Percentiles rank a stretch among this genome's conserved stretches.
Evolutionary conservation across 1,284 basidiomycete species (phyloP).

Genomic region (Ganoderma lingzhi): DNA sequence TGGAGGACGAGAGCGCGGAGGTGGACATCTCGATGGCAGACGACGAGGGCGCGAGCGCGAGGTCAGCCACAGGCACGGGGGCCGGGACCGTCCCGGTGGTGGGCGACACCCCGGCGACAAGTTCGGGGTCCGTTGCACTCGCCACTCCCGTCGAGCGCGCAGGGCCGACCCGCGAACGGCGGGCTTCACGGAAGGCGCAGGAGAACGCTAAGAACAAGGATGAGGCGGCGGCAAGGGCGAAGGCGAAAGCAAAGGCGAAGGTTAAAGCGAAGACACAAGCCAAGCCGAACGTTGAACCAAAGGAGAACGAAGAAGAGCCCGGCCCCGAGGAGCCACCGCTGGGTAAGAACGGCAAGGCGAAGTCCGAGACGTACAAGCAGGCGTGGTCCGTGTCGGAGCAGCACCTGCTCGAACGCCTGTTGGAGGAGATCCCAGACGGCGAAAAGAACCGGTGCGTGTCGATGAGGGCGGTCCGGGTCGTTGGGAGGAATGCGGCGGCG

Average conservation of each 20-base stretch:
- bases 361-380: slow-evolving; percentile 77
- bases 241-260: slow-evolving; percentile 14
- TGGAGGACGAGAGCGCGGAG: slow-evolving; percentile 65
- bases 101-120: slow-evolving; percentile 34
- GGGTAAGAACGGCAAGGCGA: slow-evolving; percentile 45
- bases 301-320: slow-evolving; percentile 17
- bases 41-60: background rate
- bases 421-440: slow-evolving; percentile 80
- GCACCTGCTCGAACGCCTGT: slow-evolving; percentile 71
- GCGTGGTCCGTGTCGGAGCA: slow-evolving; percentile 80
- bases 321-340: slow-evolving; percentile 25
- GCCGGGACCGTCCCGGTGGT: slow-evolving; percentile 23
- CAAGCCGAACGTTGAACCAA: slow-evolving; percentile 10
- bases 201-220: slow-evolving; percentile 6
- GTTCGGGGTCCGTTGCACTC: slow-evolving; percentile 27
- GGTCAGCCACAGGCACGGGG: slow-evolving; percentile 15
- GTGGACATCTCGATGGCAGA: slow-evolving; percentile 56
- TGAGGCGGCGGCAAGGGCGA: background rate
- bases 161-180: slow-evolving; percentile 18
- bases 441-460: slow-evolving; percentile 70
- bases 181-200: slow-evolving; percentile 25
- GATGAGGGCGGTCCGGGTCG: background rate
- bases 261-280: slow-evolving; percentile 15
- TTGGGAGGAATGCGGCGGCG: background rate
- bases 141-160: slow-evolving; percentile 10